Evolutionary conservation across 495 filamentous ascomycete genomes (phyloP).

Genomic region (Penicillium subrubescens): DNA sequence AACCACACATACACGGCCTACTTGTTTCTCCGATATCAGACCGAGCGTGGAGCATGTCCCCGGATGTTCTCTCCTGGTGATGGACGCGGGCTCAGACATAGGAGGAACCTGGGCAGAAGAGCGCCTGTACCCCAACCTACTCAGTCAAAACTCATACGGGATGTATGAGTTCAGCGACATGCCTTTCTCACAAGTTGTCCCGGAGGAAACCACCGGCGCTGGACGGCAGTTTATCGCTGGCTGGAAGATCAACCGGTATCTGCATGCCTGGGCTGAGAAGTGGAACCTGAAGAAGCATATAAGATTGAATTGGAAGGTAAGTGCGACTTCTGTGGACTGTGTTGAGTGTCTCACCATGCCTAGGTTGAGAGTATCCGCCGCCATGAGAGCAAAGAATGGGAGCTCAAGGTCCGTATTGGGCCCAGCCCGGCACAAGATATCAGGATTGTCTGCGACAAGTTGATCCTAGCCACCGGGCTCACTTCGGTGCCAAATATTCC

Average conservation of each 20-base stretch:
- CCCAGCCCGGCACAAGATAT: neutral
- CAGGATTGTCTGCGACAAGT: conserved; percentile 52
- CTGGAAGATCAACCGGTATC: conserved; percentile 61
- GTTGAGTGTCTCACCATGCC: neutral
- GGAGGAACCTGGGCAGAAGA: conserved; percentile 68
- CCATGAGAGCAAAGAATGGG: conserved; percentile 30
- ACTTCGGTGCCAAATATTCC: conserved; percentile 59
- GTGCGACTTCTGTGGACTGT: neutral
- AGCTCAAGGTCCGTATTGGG: conserved; percentile 20
- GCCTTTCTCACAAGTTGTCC: conserved; percentile 51
- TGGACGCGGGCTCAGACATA: conserved; percentile 52
- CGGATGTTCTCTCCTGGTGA: conserved; percentile 33
- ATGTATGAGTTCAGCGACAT: conserved; percentile 56
- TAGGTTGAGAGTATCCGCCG: conserved; percentile 32
- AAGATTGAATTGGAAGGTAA: conserved; percentile 54
- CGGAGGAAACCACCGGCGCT: conserved; percentile 32
- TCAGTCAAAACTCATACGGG: conserved; percentile 38
- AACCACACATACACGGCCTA: neutral
- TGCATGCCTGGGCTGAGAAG: conserved; percentile 57
- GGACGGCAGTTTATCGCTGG: conserved; percentile 65
- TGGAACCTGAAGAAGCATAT: conserved; percentile 58
- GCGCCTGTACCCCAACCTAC: conserved; percentile 56
- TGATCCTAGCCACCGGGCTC: conserved; percentile 69
- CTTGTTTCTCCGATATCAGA: conserved; percentile 10
- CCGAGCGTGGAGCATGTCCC: conserved; percentile 24